Evolutionary conservation across 805 yeast species (phyloP).

Genomic region (Kluyveromyces wickerhamii): DNA sequence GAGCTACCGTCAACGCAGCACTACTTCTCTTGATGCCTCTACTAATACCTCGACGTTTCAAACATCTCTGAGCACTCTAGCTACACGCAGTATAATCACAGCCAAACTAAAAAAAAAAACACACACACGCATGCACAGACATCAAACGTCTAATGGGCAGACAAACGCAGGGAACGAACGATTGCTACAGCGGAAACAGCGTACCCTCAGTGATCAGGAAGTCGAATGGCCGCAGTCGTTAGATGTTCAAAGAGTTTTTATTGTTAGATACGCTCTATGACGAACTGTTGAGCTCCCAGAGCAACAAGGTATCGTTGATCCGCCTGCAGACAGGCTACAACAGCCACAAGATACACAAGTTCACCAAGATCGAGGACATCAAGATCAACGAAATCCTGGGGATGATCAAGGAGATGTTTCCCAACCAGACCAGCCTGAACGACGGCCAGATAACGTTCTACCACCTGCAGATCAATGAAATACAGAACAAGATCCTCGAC

Average conservation of each 20-base stretch:
- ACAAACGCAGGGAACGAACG: too few species aligned
- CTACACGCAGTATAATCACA: too few species aligned
- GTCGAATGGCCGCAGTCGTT: neutral
- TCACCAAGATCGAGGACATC: constrained; percentile 16
- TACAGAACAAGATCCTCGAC: constrained; percentile 14
- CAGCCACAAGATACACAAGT: constrained; percentile 21
- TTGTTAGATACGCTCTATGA: constrained; percentile 27
- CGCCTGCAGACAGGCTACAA: constrained; percentile 28
- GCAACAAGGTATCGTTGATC: constrained; percentile 25
- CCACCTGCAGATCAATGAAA: constrained; percentile 20
- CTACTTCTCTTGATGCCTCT: too few species aligned
- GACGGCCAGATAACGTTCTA: constrained; percentile 30
- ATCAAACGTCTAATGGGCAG: too few species aligned
- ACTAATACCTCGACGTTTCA: too few species aligned
- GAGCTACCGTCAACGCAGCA: too few species aligned
- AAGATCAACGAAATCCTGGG: constrained; percentile 25
- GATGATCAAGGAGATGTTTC: constrained; percentile 23
- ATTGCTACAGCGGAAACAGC: too few species aligned
- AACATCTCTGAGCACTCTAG: too few species aligned
- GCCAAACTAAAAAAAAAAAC: too few species aligned
- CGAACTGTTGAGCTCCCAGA: constrained; percentile 13
- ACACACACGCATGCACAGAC: too few species aligned
- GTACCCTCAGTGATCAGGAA: too few species aligned
- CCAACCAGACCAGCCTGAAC: constrained; percentile 24
- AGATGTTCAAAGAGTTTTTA: constrained; percentile 22